Evolutionary conservation across 2,329 filamentous ascomycete species (phyloP), one percentile per base, ranked within the genome.

Genomic region (Sarocladiaceae sp.): DNA sequence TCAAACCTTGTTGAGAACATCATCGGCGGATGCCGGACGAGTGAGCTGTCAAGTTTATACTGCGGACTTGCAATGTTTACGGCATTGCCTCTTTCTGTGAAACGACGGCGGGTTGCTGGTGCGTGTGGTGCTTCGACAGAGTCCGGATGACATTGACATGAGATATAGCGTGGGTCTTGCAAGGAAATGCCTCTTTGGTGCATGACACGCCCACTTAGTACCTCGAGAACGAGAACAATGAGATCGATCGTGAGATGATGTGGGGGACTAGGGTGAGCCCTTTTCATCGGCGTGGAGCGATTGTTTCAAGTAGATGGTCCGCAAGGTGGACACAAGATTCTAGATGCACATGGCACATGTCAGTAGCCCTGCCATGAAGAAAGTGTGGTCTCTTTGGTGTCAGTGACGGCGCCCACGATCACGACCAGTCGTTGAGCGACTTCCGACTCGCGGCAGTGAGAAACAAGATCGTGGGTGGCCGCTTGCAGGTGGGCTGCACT

Each of bases 91-190:
- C n/a, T 39, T n/a, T 26, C 34, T 26, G 34, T 39, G 34, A 39
- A 39, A 39, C 34, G 21, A 24, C 34, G 34, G 34, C 21, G 34
- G n/a, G n/a, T n/a, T n/a, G n/a, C n/a, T n/a, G n/a, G n/a, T n/a
- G n/a, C n/a, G n/a, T n/a, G n/a, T n/a, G n/a, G n/a, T n/a, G n/a
- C n/a, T n/a, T n/a, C n/a, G n/a, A n/a, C n/a, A n/a, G n/a, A n/a
- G n/a, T n/a, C n/a, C n/a, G n/a, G n/a, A n/a, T n/a, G n/a, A n/a
- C n/a, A n/a, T n/a, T n/a, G n/a, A n/a, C n/a, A n/a, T n/a, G n/a
- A n/a, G n/a, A n/a, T n/a, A n/a, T n/a, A n/a, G n/a, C n/a, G n/a
- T n/a, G n/a, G n/a, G n/a, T n/a, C n/a, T n/a, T n/a, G n/a, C n/a
- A n/a, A n/a, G 21, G 33, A 35, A 13, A 35, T 18, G 21, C 21